Evolutionary conservation across 441 rosid genomes (phyloP), one percentile per base, ranked within the genome.

Genomic region (Pelargonium fulgidum): DNA sequence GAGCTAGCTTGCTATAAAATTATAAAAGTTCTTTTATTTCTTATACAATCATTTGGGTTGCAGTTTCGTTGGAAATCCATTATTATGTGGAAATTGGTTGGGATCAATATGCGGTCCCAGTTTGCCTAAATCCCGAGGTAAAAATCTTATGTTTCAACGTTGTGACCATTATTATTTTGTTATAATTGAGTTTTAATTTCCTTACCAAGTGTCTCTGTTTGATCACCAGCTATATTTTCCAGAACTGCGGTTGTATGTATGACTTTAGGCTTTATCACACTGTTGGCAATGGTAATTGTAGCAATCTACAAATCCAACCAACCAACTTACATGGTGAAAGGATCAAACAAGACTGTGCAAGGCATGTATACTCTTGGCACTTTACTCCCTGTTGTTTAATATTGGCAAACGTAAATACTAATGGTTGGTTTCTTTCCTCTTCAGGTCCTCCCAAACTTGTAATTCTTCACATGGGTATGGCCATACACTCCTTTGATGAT

Each of bases 391-490:
- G 33, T 26, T 26, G 33, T 11, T 3, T 47, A 47, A 3, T 47
- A 47, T 0, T 0, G 54, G 13, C 54, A 47, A 47, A 1, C 12
- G 13, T 12, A 48, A 48, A 12, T 48, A 2, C 56, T 48, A 48
- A 48, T 48, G 56, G 6, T 17, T 13, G 14, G 17, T 48, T 11
- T 22, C 3, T 42, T 12, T 20, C 45, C 13, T 59, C 44, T 16
- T 9, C 81, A 91, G 97, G 84, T 65, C 81, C 93, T 1, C 88
- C 96, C 0, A 93, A 93, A 77, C 85, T 93, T 26, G 99, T 93
- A 20, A 83, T 93, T 79, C 96, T 93, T 68, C 99, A 88, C 73
- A 90, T 91, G 99, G 96, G 85, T 80, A 86, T 93, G 96, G 99
- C 99, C 13, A 80, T 90, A 69, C 97, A 90, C 76, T 85, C 96